Percentiles rank a stretch among this genome's conserved stretches.
These are phyloP conservation scores for Alternaria sp. DNA, from an alignment of 2,329 filamentous ascomycete genomes.

Conservation along the genomic window DNA sequence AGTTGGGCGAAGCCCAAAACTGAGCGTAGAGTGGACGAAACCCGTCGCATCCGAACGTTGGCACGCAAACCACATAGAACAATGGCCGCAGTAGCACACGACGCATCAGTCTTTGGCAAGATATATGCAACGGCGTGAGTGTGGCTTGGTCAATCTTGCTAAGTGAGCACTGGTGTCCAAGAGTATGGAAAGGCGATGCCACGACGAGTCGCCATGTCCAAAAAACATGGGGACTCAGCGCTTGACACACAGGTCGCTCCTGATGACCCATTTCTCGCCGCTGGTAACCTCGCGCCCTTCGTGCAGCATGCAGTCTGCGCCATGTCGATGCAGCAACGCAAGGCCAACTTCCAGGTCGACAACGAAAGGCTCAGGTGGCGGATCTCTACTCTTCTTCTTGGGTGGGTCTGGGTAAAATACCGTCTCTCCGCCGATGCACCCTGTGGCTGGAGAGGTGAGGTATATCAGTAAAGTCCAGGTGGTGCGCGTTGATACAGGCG, in stretches of 20 bases:
- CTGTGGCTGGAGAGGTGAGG: conserved; percentile 76
- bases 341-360: conserved; percentile 83
- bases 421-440: conserved; percentile 85
- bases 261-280: conserved; percentile 90
- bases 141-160: background rate
- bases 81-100: background rate
- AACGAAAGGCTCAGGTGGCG: conserved; percentile 68
- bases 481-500: conserved; percentile 67
- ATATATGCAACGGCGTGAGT: background rate
- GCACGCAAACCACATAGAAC: background rate
- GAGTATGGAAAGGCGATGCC: background rate
- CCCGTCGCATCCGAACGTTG: background rate
- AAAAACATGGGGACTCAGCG: conserved; percentile 48
- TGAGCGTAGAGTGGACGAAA: too few species aligned
- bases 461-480: conserved; percentile 94
- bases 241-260: conserved; percentile 79
- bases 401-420: conserved; percentile 79
- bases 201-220: background rate
- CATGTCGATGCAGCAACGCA: conserved; percentile 86
- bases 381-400: conserved; percentile 52
- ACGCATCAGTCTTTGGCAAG: background rate
- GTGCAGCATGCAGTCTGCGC: conserved; percentile 87
- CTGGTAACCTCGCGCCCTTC: conserved; percentile 80
- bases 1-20: background rate
- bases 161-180: background rate